Evolutionary conservation across 192 early-diverging fungal species (phyloP).

Genomic region (Haplosporangium gracile): DNA sequence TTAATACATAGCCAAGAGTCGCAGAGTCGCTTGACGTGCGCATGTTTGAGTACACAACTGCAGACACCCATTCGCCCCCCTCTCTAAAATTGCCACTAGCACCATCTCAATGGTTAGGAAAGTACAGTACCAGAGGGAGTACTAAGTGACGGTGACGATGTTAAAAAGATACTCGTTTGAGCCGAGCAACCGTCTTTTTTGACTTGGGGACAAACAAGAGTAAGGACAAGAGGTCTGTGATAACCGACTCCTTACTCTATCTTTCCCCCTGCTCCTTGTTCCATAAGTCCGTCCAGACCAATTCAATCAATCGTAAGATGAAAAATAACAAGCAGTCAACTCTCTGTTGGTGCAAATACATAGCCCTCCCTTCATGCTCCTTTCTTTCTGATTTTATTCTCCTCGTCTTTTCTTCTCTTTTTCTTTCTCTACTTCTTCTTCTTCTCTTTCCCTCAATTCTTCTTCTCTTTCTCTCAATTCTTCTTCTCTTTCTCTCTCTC

Average conservation of each 20-base stretch:
- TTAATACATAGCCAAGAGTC: background rate
- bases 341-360: too few species aligned
- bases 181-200: too few species aligned
- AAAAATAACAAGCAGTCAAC: background rate
- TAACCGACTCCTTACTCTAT: background rate
- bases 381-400: background rate
- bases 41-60: background rate
- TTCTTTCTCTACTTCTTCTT: background rate
- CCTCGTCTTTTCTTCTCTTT: background rate
- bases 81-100: conserved; percentile 3
- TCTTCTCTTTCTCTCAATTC: background rate
- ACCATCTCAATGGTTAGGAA: background rate
- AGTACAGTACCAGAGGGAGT: background rate
- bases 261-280: background rate
- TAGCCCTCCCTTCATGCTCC: background rate
- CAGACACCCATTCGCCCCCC: background rate
- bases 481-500: background rate
- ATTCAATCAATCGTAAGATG: too few species aligned
- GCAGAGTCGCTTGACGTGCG: background rate
- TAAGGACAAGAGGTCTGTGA: background rate
- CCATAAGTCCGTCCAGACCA: background rate
- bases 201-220: too few species aligned
- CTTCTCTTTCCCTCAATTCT: background rate
- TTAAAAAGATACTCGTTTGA: too few species aligned
- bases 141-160: background rate